Percentiles rank a stretch among this genome's conserved stretches.
These are phyloP conservation scores for Flaveria sonorensis DNA, from an alignment of 129 eudicot species.

Conservation along the genomic window DNA sequence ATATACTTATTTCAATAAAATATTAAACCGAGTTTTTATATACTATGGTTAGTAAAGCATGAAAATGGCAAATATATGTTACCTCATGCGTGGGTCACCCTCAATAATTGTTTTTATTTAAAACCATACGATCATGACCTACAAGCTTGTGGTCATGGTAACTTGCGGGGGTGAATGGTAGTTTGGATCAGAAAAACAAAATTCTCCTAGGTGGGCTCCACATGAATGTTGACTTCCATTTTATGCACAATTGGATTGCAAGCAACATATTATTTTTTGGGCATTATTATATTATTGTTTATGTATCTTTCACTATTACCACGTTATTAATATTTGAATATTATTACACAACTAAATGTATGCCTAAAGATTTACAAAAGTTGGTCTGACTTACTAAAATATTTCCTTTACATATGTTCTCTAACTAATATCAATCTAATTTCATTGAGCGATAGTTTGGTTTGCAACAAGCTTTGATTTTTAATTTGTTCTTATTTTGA, in stretches of 20 bases:
- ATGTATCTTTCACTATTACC: neutral
- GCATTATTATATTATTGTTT: neutral
- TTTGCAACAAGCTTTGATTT: too few species aligned
- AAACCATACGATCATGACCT: slow-evolving; percentile 26
- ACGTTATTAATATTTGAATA: neutral
- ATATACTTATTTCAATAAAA: neutral
- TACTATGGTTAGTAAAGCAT: neutral
- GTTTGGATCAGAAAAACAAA: slow-evolving; percentile 22
- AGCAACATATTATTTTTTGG: slow-evolving; percentile 9
- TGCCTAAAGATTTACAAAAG: neutral
- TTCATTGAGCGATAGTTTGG: too few species aligned
- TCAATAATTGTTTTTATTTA: slow-evolving; percentile 36
- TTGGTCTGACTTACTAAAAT: neutral
- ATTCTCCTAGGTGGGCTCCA: slow-evolving; percentile 33
- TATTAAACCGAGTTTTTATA: neutral
- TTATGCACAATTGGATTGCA: neutral
- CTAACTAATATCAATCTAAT: too few species aligned
- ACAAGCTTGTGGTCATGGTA: slow-evolving; percentile 36
- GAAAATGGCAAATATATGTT: slow-evolving; percentile 31
- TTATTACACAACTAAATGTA: neutral
- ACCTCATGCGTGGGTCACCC: slow-evolving; percentile 28
- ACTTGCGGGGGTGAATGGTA: slow-evolving; percentile 21
- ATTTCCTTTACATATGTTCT: too few species aligned
- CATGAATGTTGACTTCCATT: slow-evolving; percentile 27
- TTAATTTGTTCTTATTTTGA: too few species aligned